Evolutionary conservation across 208 protist genomes (phyloP), one percentile per base, ranked within the genome.

Genomic region (Crithidia bombi): DNA sequence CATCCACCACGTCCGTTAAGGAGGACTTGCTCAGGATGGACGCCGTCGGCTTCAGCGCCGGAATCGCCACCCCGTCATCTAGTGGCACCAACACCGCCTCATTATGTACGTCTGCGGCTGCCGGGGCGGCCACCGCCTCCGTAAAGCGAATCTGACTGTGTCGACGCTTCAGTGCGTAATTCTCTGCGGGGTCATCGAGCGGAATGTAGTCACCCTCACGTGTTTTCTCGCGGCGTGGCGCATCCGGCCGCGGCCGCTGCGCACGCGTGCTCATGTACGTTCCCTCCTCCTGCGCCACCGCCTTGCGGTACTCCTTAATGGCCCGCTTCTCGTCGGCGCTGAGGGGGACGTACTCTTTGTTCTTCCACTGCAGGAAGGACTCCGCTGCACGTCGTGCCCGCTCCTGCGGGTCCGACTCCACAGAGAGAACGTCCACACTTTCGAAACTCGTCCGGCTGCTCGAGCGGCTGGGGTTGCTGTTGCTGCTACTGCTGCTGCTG

Each of bases 291-390:
- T 28, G 25, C 15, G 67, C 67, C 10, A 73, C 36, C 11, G 46
- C 12, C 46, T 65, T 63, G 23, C 67, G 67, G 67, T 73, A 65
- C 57, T 73, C 67, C 47, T 73, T 73, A 38, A 73, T 73, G 46
- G 46, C 47, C 15, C 57, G 67, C 55, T 65, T 73, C 46, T 73
- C 56, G 23, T 73, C 56, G 19, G 10, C 15, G 57, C 38, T 73
- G 5, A 73, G 57, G 21, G 67, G 67, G 39, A 73, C 56, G 46
- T 73, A 73, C 28, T 52, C 67, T 51, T 73, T 73, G 47, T 73
- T 25, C 39, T 73, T 73, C 67, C 67, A 73, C 46, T 57, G 55
- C 52, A 73, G 46, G 30, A 73, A 73, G 1, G 67, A 73, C 35
- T 41, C 36, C 11, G 67, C 56, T 0, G 67, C 67, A 2, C 57